Evolutionary conservation across 2,329 filamentous ascomycete species (phyloP).

Genomic region (Hypoxylon sp.): DNA sequence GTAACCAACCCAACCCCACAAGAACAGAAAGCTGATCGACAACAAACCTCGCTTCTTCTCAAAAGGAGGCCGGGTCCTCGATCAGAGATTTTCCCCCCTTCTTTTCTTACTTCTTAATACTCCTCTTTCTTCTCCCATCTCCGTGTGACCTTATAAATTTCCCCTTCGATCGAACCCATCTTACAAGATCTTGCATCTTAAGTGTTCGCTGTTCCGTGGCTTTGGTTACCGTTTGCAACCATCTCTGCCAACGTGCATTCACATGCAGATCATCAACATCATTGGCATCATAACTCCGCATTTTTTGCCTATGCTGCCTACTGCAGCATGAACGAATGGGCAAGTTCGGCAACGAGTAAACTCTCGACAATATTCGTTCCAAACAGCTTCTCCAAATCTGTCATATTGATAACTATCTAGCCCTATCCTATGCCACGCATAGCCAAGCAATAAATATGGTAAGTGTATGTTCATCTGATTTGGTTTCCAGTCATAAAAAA

Average conservation of each 20-base stretch:
- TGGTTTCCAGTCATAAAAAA: conserved; percentile 45
- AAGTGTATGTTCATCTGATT: conserved; percentile 37
- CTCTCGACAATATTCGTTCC: conserved; percentile 4
- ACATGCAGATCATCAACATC: conserved; percentile 32
- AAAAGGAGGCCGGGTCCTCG: conserved; percentile 28
- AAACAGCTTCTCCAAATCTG: background rate
- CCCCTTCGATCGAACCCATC: background rate
- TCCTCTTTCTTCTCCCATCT: conserved; percentile 7
- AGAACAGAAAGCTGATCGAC: conserved; percentile 33
- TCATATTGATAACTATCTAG: conserved; percentile 12
- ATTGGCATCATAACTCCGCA: conserved; percentile 30
- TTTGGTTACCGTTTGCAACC: conserved; percentile 23
- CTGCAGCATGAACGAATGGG: conserved; percentile 6
- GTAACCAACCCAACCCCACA: conserved; percentile 32
- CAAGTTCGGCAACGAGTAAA: background rate
- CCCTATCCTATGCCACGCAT: background rate
- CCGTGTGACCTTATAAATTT: conserved; percentile 4
- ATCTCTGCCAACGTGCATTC: conserved; percentile 22
- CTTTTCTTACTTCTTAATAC: conserved; percentile 6
- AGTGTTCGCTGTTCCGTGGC: conserved; percentile 4
- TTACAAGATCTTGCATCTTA: background rate
- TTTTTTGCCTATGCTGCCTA: conserved; percentile 4
- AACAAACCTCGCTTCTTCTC: conserved; percentile 39
- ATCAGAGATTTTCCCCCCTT: conserved; percentile 11
- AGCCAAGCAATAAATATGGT: conserved; percentile 11